Evolutionary conservation across 2,329 filamentous ascomycete genomes (phyloP).

Genomic region (Alternaria triticina): DNA sequence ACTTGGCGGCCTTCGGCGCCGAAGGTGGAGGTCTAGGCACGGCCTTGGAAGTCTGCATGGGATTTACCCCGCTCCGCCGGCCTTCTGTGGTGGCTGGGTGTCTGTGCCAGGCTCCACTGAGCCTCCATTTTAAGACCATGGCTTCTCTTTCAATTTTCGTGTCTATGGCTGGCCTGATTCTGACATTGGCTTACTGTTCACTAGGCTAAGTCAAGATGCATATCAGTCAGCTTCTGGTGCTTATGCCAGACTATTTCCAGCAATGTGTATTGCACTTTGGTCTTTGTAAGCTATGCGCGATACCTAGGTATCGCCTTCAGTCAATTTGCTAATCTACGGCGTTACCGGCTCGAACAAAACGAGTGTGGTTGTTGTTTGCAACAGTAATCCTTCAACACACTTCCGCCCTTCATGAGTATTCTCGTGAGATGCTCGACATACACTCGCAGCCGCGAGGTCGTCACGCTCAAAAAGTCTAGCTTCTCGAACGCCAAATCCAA

Average conservation of each 20-base stretch:
- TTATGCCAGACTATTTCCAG: background rate
- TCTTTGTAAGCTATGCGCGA: background rate
- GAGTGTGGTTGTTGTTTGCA: background rate
- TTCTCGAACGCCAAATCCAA: constrained; percentile 1
- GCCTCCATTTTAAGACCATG: background rate
- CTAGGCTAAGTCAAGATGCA: background rate
- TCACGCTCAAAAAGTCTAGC: background rate
- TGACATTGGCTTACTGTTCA: background rate
- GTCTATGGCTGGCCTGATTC: background rate
- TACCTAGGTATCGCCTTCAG: background rate
- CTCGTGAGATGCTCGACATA: background rate
- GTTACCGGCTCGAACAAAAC: background rate
- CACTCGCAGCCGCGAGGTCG: constrained; percentile 3
- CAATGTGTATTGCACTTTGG: background rate
- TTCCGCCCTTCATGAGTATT: background rate
- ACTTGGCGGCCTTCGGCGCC: constrained; percentile 19
- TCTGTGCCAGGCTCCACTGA: background rate
- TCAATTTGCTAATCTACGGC: constrained; percentile 11
- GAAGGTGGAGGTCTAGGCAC: constrained; percentile 9
- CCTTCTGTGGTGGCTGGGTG: background rate
- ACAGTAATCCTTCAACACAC: background rate
- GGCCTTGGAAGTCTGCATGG: constrained; percentile 7
- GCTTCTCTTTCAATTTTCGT: background rate
- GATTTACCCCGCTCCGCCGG: constrained; percentile 14
- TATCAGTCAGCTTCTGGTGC: background rate